Evolutionary conservation across 176 grass and related monocot genomes (phyloP), one percentile per base, ranked within the genome.

Genomic region (Carex myosuroides): DNA sequence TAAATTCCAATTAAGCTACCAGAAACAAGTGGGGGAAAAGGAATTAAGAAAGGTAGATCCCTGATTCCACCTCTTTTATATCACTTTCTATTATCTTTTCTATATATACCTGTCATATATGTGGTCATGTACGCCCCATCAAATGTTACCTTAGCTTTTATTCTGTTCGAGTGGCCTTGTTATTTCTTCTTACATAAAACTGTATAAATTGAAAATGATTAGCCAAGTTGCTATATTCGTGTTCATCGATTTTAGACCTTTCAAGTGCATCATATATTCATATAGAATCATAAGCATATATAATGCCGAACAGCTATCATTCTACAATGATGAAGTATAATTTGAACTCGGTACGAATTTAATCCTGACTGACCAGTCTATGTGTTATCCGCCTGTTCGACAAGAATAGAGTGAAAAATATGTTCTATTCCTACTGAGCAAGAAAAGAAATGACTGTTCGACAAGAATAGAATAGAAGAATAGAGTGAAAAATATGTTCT

Each of bases 71-170:
- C 26, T 52, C 80, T 83, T 83, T 83, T 83, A 54, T 83, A 67
- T 83, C 62, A 39, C 63, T 83, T 68, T 68, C 80, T 83, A 44
- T 52, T 65, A 62, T 50, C 62, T 83, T 68, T 83, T 68, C 13
- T 83, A 54, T 67, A 83, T 83, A 54, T 67, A 83, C 62, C n/a
- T 82, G 79, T 82, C 61, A 64, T n/a, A n/a, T n/a, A n/a, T 81
- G 79, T 81, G 39, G 30, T 42, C 59, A 64, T 82, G 22, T 64
- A 65, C 42, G 10, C 57, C 42, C 42, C 79, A 80, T 60, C 78
- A n/a, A 80, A 78, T n/a, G 46, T 65, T 53, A 42, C 17, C 33
- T 81, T 53, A 42, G 10, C 33, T 81, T 81, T 81, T 81, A 81
- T 81, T 81, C 79, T 81, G 17, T 46, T 81, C 30, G 10, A 64